Evolutionary conservation across 441 rosid genomes (phyloP), one percentile per base, ranked within the genome.

Genomic region (Geranium incanum): DNA sequence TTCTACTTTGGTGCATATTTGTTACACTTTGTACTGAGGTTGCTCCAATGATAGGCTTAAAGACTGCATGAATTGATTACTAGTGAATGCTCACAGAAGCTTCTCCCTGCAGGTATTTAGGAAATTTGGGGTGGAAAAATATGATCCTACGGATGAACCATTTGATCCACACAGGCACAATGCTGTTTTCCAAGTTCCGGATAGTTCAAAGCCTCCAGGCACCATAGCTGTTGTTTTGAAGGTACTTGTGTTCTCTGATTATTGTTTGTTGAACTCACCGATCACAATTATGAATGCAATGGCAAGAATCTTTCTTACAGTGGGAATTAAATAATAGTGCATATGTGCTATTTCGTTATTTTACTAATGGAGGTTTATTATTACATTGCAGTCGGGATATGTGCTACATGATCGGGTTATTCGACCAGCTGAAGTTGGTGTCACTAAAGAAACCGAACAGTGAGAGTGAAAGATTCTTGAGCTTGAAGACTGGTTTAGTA

Each of bases 341-440:
- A 28, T 28, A 28, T 28, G 3, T 28, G 33, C 33, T 28, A 28
- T 28, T 13, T 45, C 6, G 13, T 45, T 45, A 45, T 9, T 45
- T 2, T 45, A 45, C 52, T 45, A 7, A 45, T 8, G 9, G 52
- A 1, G 52, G 52, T 13, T 45, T 45, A 9, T 45, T 28, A 28
- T 28, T 28, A 28, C 43, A 19, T 63, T 79, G 77, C 88, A 94
- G 98, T 68, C 87, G 15, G 98, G 98, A 76, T 91, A 90, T 81
- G 76, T 81, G 68, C 83, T 94, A 19, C 73, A 84, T 39, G 95
- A 92, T 69, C 86, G 95, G 68, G 92, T 90, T 52, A 83, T 94
- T 75, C 87, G 97, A 60, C 97, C 97, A 15, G 98, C 97, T 3
- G 95, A 94, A 75, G 98, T 93, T 21, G 95, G 97, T 52, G 98